phyloP scores from a whole-genome alignment of 2,329 filamentous ascomycete genomes.

The Dothideomycetes sp. region DNA sequence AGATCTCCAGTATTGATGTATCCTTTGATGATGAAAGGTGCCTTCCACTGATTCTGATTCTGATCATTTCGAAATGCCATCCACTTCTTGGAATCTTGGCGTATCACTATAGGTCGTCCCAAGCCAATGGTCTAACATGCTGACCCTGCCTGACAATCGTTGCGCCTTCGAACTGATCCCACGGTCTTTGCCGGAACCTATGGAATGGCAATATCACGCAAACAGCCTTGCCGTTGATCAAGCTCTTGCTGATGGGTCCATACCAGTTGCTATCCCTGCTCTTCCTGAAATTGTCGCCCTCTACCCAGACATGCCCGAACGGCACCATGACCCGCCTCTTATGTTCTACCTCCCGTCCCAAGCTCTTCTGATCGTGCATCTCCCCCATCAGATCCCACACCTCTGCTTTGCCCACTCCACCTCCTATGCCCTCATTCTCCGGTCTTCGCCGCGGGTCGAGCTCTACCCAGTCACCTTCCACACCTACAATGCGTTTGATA shows the following conservation, averaged over 20 bases:
- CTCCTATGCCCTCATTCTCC: conserved; percentile 26
- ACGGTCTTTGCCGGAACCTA: conserved; percentile 41
- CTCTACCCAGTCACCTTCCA: conserved; percentile 67
- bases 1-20: too few species aligned
- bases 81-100: too few species aligned
- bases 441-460: conserved; percentile 38
- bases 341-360: conserved; percentile 10
- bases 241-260: conserved; percentile 55
- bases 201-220: conserved; percentile 60
- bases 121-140: background rate
- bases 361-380: background rate
- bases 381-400: conserved; percentile 10
- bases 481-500: conserved; percentile 73
- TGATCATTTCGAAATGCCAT: too few species aligned
- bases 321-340: conserved; percentile 51
- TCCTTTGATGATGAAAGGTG: too few species aligned
- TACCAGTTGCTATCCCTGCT: conserved; percentile 82
- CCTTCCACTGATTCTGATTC: too few species aligned
- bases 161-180: conserved; percentile 43
- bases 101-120: conserved; percentile 7
- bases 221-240: conserved; percentile 66
- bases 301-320: conserved; percentile 83
- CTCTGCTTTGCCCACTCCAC: conserved; percentile 18
- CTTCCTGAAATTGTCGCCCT: conserved; percentile 69
- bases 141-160: conserved; percentile 27